phyloP scores from a whole-genome alignment of 257 asterid genomes.

The Echium plantagineum region DNA sequence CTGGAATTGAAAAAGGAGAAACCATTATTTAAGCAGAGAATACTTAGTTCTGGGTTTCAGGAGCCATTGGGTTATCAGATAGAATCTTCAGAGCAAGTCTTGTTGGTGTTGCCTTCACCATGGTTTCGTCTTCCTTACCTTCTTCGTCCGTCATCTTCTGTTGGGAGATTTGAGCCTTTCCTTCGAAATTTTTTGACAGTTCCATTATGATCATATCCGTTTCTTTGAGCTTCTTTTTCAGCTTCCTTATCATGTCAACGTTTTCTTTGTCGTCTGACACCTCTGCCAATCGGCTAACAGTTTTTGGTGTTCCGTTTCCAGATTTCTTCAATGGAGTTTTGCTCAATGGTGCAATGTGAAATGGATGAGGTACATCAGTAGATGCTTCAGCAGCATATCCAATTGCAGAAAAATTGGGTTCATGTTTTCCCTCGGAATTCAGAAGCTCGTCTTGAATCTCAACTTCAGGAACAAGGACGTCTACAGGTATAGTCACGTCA shows the following conservation, averaged over 20 bases:
- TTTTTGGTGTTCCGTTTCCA: constrained; percentile 16
- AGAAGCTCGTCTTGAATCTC: no score
- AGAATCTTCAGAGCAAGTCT: constrained; percentile 43
- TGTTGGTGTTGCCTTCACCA: neutral
- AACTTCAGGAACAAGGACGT: no score
- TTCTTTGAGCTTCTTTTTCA: no score
- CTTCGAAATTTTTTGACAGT: constrained; percentile 28
- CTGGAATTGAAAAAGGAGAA: no score
- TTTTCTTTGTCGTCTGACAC: constrained; percentile 52
- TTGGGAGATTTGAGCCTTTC: constrained; percentile 10
- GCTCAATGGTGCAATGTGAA: neutral
- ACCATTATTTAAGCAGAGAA: no score
- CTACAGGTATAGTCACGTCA: no score
- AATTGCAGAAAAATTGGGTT: no score
- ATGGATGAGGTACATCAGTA: no score
- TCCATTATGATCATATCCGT: constrained; percentile 27
- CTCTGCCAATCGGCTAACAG: neutral
- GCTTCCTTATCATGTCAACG: no score
- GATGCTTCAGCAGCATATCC: no score
- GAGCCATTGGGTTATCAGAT: no score
- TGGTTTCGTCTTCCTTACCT: neutral
- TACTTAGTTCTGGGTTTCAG: neutral
- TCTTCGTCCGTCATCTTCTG: neutral
- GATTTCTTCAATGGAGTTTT: constrained; percentile 12
- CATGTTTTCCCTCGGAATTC: no score